phyloP scores from a whole-genome alignment of 495 filamentous ascomycete genomes.

The Aspergillus wentii region DNA sequence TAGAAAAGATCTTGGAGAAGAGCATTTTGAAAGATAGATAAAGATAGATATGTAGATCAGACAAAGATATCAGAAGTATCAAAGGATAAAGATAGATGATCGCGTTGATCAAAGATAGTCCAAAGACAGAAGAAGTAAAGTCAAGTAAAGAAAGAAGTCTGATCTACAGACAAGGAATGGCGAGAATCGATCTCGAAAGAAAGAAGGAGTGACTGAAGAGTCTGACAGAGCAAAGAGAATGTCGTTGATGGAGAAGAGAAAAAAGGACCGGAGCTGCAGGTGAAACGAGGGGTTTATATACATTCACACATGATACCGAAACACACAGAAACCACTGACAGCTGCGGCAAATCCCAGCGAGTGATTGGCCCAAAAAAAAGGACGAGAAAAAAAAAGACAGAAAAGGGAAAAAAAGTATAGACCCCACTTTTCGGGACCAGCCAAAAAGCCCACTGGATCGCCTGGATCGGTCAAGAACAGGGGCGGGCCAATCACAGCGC shows the following conservation, averaged over 20 bases:
- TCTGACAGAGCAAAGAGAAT: slow-evolving; percentile 10
- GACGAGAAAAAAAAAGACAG: not conserved
- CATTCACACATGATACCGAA: no score
- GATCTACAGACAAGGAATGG: slow-evolving; percentile 22
- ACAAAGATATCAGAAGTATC: not conserved
- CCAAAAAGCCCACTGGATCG: no score
- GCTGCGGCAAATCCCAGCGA: slow-evolving; percentile 13
- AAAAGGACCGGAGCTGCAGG: not conserved
- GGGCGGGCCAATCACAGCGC: no score
- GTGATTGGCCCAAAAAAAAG: slow-evolving; percentile 11
- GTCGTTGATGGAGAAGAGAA: slow-evolving; percentile 12
- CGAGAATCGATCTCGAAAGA: slow-evolving; percentile 26
- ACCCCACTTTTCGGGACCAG: no score
- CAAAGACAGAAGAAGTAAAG: slow-evolving; percentile 9
- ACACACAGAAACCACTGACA: no score
- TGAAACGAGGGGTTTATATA: not conserved
- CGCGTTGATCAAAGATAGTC: not conserved
- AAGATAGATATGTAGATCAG: slow-evolving; percentile 7
- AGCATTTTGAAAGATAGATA: slow-evolving; percentile 34
- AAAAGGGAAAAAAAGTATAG: not conserved
- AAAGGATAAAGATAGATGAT: slow-evolving; percentile 4
- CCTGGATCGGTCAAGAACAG: no score
- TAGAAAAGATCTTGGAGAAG: slow-evolving; percentile 39
- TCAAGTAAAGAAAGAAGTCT: slow-evolving; percentile 12
- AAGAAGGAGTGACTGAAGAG: slow-evolving; percentile 9